A percentile compares a stretch with the other conserved stretches of the same genome.
These are phyloP conservation scores for Porcisia hertigi DNA, from an alignment of 208 protist genomes.

Conservation along the genomic window DNA sequence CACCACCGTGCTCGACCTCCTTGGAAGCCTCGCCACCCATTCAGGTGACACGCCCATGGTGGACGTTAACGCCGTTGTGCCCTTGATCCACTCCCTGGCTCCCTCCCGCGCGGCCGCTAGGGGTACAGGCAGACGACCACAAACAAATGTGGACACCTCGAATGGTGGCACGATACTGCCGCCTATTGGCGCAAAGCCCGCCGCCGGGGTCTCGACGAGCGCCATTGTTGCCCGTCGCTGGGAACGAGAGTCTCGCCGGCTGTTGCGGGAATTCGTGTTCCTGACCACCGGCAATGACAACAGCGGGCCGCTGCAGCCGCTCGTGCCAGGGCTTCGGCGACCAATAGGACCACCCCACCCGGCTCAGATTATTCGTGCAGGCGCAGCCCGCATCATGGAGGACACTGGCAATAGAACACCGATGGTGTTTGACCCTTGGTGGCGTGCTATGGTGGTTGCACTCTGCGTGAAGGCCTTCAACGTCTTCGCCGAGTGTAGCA, in stretches of 20 bases:
- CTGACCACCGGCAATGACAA: slow-evolving; percentile 48
- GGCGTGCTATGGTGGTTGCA: slow-evolving; percentile 81
- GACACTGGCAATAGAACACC: slow-evolving; percentile 47
- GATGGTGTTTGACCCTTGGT: slow-evolving; percentile 88
- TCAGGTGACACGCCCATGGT: slow-evolving; percentile 61
- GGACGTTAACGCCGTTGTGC: slow-evolving; percentile 75
- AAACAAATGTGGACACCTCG: not conserved
- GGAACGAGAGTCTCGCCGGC: slow-evolving; percentile 44
- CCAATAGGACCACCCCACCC: slow-evolving; percentile 44
- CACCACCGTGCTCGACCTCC: slow-evolving; percentile 58
- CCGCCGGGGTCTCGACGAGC: not conserved
- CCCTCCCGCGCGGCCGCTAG: not conserved
- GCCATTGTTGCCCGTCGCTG: slow-evolving; percentile 16
- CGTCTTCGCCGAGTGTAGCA: slow-evolving; percentile 74
- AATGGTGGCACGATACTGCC: not conserved
- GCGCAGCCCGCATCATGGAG: slow-evolving; percentile 35
- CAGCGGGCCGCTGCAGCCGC: slow-evolving; percentile 15
- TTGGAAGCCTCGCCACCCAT: slow-evolving; percentile 25
- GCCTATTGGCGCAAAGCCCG: not conserved
- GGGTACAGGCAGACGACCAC: not conserved
- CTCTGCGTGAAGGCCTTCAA: slow-evolving; percentile 79
- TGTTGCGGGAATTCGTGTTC: slow-evolving; percentile 56
- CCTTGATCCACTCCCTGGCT: slow-evolving; percentile 42
- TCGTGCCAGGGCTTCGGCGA: slow-evolving; percentile 31
- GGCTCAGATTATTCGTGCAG: slow-evolving; percentile 43